These are phyloP conservation scores for Hypoxylon sp. DNA, from an alignment of 2,329 filamentous ascomycete genomes.

Conservation along the genomic window DNA sequence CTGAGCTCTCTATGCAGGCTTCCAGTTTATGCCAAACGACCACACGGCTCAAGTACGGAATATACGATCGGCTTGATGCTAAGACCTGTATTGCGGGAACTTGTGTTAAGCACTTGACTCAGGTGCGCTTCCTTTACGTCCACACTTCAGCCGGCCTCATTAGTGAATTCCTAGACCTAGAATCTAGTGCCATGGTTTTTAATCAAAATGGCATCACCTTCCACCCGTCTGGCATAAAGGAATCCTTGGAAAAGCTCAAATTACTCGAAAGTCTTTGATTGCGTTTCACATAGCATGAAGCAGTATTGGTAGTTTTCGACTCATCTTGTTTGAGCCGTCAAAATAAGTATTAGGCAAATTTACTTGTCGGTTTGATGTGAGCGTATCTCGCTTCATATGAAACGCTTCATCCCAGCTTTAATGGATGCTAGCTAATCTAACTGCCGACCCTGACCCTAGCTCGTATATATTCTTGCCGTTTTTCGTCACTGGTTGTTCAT, in stretches of 20 bases:
- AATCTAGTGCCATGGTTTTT: not conserved
- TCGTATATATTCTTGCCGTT: slow-evolving; percentile 1
- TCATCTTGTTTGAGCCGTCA: not conserved
- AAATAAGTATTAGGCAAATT: not conserved
- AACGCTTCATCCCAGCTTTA: not conserved
- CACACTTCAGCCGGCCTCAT: not conserved
- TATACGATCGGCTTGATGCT: not conserved
- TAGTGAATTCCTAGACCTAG: not conserved
- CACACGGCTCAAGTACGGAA: not conserved
- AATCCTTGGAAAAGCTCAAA: not conserved
- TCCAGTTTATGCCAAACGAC: not conserved
- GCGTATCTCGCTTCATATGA: not conserved
- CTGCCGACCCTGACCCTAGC: slow-evolving; percentile 5
- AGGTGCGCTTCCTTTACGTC: slow-evolving; percentile 7
- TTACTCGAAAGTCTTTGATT: not conserved
- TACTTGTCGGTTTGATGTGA: slow-evolving; percentile 2
- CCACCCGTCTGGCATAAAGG: not conserved
- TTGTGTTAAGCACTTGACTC: not conserved
- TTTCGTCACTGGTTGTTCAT: slow-evolving; percentile 35
- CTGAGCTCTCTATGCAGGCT: not conserved
- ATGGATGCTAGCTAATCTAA: not conserved
- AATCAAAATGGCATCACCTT: no score
- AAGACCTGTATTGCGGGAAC: not conserved
- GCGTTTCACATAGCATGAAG: not conserved
- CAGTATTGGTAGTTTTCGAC: not conserved